Evolutionary conservation across 2,329 filamentous ascomycete genomes (phyloP), one percentile per base, ranked within the genome.

Genomic region (Diaporthe sp.): DNA sequence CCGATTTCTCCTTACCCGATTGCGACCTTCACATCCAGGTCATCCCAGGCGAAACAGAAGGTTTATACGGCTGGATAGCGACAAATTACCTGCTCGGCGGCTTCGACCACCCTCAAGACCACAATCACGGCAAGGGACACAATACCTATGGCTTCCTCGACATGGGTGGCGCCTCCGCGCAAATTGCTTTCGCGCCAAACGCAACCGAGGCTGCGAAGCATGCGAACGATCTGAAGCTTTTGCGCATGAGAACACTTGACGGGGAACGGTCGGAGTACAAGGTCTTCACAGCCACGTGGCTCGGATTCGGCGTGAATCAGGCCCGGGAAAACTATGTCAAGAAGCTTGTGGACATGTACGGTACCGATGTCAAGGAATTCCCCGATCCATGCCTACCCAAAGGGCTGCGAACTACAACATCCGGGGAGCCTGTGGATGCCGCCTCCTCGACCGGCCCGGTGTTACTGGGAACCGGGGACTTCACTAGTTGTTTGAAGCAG

Each of bases 171-270:
- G 97, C 97, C 35, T 98, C 96, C 0, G 96, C 97, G 22, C 97
- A 99, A 84, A 98, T 99, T 80, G 97, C 97, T 0, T 99, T 99
- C 83, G 96, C 96, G 2, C 97, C 97, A 1, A 99, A 99, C 83
- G 86, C 90, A 5, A 98, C 97, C 1, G 97, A 99, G 82, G 92
- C 95, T 1, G 90, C 92, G 80, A 97, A 95, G 81, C 97, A 99
- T 82, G 93, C 95, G 0, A 90, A 98, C 76, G 95, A 98, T 81
- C 86, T 99, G 72, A 98, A 95, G 77, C 83, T 98, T 19, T 85
- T 99, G 74, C 92, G 97, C 66, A 86, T 99, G 85, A 91, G 97
- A 77, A 97, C 92, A 3, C 84, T 98, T 28, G 92, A 97, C 81
- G 97, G 97, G 13, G 87, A 90, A 1, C 84, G 92, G 0, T 85